phyloP scores from a whole-genome alignment of 768 basidiomycete genomes.

The Terana coerulea region DNA sequence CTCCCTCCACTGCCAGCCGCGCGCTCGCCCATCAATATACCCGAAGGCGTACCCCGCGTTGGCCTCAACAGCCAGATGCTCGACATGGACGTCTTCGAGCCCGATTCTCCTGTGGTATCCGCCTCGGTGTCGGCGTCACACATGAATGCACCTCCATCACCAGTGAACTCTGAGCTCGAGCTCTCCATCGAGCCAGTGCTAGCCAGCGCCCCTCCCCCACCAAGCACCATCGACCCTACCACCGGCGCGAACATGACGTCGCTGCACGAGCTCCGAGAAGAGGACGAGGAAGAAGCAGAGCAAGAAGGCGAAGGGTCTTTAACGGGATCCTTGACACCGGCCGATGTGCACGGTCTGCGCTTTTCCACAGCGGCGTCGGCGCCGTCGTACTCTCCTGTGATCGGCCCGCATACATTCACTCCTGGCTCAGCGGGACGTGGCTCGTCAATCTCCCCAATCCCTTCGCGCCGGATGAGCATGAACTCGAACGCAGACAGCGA shows the following conservation, averaged over 20 bases:
- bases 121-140: neutral
- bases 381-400: slow-evolving; percentile 12
- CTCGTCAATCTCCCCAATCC: slow-evolving; percentile 8
- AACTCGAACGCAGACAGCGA: slow-evolving; percentile 14
- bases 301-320: slow-evolving; percentile 14
- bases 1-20: neutral
- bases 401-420: slow-evolving; percentile 11
- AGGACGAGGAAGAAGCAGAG: slow-evolving; percentile 26
- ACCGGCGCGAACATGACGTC: slow-evolving; percentile 17
- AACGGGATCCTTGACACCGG: slow-evolving; percentile 22
- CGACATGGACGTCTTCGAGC: slow-evolving; percentile 19
- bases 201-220: slow-evolving; percentile 24
- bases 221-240: slow-evolving; percentile 13
- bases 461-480: slow-evolving; percentile 2
- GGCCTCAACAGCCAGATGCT: slow-evolving; percentile 12
- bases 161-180: slow-evolving; percentile 12
- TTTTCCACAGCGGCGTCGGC: slow-evolving; percentile 19
- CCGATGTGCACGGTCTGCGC: slow-evolving; percentile 27
- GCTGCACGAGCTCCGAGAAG: slow-evolving; percentile 22
- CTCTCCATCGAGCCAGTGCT: slow-evolving; percentile 32
- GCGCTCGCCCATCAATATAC: slow-evolving; percentile 5
- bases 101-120: slow-evolving; percentile 20
- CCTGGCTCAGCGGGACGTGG: slow-evolving; percentile 16
- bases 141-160: slow-evolving; percentile 10
- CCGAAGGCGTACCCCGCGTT: neutral